A percentile compares a stretch with the other conserved stretches of the same genome.
Evolutionary conservation across 129 eudicot genomes (phyloP).

Genomic region (Erigeron canadensis): DNA sequence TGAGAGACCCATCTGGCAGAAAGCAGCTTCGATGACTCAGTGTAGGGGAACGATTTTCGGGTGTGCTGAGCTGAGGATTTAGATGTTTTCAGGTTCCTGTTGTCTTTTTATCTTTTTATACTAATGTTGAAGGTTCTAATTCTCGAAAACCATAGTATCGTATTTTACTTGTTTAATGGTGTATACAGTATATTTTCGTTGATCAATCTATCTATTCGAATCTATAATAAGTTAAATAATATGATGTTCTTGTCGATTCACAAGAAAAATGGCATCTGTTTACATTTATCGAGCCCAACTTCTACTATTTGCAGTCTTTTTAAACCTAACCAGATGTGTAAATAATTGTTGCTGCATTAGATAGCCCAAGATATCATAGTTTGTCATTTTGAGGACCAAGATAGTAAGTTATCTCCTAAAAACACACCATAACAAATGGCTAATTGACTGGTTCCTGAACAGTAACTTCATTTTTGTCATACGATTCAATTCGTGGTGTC

Average conservation of each 20-base stretch:
- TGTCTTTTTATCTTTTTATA: neutral
- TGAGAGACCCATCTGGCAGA: constrained; percentile 78
- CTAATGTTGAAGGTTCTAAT: constrained; percentile 27
- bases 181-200: constrained; percentile 18
- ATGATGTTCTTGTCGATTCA: neutral
- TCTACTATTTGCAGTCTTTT: too few species aligned
- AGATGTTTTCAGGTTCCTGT: constrained; percentile 16
- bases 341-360: too few species aligned
- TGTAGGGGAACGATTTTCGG: constrained; percentile 86
- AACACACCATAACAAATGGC: too few species aligned
- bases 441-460: too few species aligned
- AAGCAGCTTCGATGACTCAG: constrained; percentile 71
- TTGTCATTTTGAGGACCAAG: too few species aligned
- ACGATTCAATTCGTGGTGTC: neutral
- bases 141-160: constrained; percentile 19
- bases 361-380: too few species aligned
- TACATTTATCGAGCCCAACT: too few species aligned
- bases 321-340: too few species aligned
- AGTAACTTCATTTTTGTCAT: neutral
- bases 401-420: too few species aligned
- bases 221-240: constrained; percentile 7
- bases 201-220: neutral
- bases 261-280: too few species aligned
- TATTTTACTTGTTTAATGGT: neutral
- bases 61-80: constrained; percentile 77